These are phyloP conservation scores for Penicillium sumatraense DNA, from an alignment of 2,329 filamentous ascomycete species.

Conservation along the genomic window DNA sequence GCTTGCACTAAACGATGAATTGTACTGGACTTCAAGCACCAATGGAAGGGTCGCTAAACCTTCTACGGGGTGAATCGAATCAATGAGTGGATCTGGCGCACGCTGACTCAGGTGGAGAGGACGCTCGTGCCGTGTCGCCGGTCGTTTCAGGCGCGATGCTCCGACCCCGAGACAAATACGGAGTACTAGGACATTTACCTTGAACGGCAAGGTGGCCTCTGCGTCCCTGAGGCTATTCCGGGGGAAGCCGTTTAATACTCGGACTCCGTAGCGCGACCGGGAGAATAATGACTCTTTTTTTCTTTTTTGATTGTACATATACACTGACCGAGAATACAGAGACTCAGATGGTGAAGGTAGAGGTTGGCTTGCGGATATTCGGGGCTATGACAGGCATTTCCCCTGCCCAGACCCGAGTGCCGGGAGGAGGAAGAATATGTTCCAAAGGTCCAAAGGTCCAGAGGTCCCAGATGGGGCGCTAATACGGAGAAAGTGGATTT, in stretches of 20 bases:
- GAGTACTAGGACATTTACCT: neutral
- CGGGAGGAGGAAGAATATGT: neutral
- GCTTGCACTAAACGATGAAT: neutral
- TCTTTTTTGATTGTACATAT: too few species aligned
- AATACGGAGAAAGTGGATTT: neutral
- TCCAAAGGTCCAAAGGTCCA: neutral
- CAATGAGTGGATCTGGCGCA: neutral
- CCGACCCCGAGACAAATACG: constrained; percentile 23
- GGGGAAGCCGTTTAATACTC: neutral
- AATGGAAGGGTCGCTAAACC: neutral
- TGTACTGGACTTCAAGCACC: neutral
- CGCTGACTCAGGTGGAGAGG: constrained; percentile 25
- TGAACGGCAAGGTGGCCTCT: constrained; percentile 1
- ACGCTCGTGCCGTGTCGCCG: constrained; percentile 29
- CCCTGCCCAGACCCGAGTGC: constrained; percentile 2
- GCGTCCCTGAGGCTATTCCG: constrained; percentile 10
- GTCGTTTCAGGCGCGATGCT: constrained; percentile 36
- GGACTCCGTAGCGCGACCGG: neutral
- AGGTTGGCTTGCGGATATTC: neutral
- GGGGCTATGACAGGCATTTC: neutral
- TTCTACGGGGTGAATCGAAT: constrained; percentile 8
- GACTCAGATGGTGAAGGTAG: neutral
- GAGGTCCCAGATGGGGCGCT: constrained; percentile 1
- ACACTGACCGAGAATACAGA: neutral
- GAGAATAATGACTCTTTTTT: too few species aligned